Percentiles rank a stretch among this genome's conserved stretches.
Conservation (phyloP, 2,329 filamentous ascomycete genomes). For the Annulohypoxylon truncatum region DNA sequence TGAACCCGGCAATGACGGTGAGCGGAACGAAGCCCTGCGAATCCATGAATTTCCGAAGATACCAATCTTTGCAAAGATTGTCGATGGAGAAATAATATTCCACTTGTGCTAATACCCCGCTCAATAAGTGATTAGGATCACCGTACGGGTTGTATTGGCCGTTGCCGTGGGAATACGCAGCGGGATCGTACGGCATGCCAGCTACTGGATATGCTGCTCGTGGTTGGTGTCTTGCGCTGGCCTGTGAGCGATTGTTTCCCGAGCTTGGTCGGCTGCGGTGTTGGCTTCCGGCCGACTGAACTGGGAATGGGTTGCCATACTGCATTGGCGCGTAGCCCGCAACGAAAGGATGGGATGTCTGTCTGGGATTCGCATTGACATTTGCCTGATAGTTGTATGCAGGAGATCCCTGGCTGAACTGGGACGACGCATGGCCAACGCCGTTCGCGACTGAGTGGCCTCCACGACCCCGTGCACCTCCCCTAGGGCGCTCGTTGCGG, state of each 20-base stretch:
- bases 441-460: slow-evolving; percentile 49
- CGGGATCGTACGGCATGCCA: slow-evolving; percentile 67
- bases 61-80: slow-evolving; percentile 94
- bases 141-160: slow-evolving; percentile 68
- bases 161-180: slow-evolving; percentile 62
- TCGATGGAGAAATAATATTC: slow-evolving; percentile 98
- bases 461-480: slow-evolving; percentile 59
- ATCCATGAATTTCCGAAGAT: slow-evolving; percentile 91
- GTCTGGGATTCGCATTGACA: slow-evolving; percentile 33
- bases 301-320: slow-evolving; percentile 42
- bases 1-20: slow-evolving; percentile 84
- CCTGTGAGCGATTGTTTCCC: slow-evolving; percentile 40
- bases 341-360: slow-evolving; percentile 34
- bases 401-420: slow-evolving; percentile 35
- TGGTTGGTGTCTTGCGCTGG: slow-evolving; percentile 31
- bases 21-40: slow-evolving; percentile 91
- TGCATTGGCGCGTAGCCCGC: slow-evolving; percentile 41
- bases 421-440: slow-evolving; percentile 41
- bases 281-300: slow-evolving; percentile 38
- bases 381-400: slow-evolving; percentile 36
- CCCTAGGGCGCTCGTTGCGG: slow-evolving; percentile 55
- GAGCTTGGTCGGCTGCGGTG: slow-evolving; percentile 44
- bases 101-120: slow-evolving; percentile 61
- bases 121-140: slow-evolving; percentile 60
- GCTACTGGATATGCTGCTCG: slow-evolving; percentile 55